These are phyloP conservation scores for Fraxinus americana DNA, from an alignment of 257 asterid genomes.

Conservation along the genomic window DNA sequence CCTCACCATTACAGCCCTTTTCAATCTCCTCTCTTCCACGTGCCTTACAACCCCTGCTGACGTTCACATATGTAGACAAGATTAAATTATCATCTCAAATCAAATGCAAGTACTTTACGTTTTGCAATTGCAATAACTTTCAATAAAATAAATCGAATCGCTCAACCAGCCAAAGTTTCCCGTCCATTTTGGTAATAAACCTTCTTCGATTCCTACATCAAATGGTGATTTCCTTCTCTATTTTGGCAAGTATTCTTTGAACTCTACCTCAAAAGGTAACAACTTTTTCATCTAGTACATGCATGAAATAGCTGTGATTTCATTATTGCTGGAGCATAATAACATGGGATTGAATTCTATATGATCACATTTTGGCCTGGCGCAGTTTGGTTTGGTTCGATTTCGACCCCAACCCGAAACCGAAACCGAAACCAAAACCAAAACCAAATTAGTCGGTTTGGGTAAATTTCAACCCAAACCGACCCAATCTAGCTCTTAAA, in stretches of 20 bases:
- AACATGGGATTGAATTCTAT: too few relatives aligned
- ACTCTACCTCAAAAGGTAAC: not conserved
- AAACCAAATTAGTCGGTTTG: too few relatives aligned
- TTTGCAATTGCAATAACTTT: not conserved
- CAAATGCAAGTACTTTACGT: not conserved
- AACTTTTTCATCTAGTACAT: not conserved
- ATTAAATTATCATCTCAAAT: not conserved
- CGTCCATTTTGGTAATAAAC: not conserved
- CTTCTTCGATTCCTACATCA: not conserved
- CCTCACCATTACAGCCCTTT: conserved; percentile 87
- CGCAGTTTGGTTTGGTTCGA: too few relatives aligned
- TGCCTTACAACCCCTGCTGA: conserved; percentile 68
- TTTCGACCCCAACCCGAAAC: too few relatives aligned
- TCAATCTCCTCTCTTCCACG: conserved; percentile 80
- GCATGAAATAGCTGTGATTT: not conserved
- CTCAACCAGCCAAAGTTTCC: not conserved
- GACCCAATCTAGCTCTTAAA: too few relatives aligned
- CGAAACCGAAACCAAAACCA: too few relatives aligned
- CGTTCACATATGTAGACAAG: not conserved
- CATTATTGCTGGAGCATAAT: not conserved
- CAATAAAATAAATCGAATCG: not conserved
- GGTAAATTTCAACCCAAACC: too few relatives aligned
- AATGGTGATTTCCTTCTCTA: not conserved
- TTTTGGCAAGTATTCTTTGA: not conserved
- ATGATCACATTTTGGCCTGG: not conserved